Evolutionary conservation across 257 asterid species (phyloP), one percentile per base, ranked within the genome.

Genomic region (Knoxia roxburghii): DNA sequence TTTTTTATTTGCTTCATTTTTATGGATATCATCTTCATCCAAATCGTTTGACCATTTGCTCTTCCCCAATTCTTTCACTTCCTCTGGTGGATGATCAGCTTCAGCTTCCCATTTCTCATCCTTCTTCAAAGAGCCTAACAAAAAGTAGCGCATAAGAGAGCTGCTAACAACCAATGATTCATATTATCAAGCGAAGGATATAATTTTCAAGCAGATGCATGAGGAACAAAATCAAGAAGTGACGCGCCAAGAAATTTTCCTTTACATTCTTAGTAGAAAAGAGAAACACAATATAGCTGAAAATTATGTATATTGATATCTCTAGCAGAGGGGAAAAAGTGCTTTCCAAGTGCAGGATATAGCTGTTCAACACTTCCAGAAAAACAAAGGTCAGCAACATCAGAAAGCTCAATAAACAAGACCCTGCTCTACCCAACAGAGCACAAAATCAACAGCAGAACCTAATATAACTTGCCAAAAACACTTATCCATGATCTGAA

Each of bases 1-100:
- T 35, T 81, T 90, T 79, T 74, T 74, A 58, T 55, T 50, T 53
- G 76, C 69, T 80, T 84, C 77, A 70, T 71, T 64, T 74, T 75
- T 79, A 40, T 51, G 81, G 64, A 60, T 65, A 61, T 84, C 87
- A 61, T 88, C 95, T 46, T 86, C 99, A 35, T 90, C 95, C 77
- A 88, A 82, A 81, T 81, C 87, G 76, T 83, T 84, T 57, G 96
- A 93, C 97, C 99, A 93, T 78, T 93, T 93, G 73, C 99, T 93
- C 84, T 87, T 90, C 64, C 94, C 83, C 80, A 93, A 80, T 72
- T 80, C 97, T 77, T 84, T 93, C 77, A 81, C 85, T 71, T 73
- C 81, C 83, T 85, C 91, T 13, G 58, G 76, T 33, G 76, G 80
- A 58, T 40, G 85, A 58, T 78, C 85, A 61, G 74, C 83, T 59